Conservation (phyloP, 345 rosid species). For the Viola odorata region DNA sequence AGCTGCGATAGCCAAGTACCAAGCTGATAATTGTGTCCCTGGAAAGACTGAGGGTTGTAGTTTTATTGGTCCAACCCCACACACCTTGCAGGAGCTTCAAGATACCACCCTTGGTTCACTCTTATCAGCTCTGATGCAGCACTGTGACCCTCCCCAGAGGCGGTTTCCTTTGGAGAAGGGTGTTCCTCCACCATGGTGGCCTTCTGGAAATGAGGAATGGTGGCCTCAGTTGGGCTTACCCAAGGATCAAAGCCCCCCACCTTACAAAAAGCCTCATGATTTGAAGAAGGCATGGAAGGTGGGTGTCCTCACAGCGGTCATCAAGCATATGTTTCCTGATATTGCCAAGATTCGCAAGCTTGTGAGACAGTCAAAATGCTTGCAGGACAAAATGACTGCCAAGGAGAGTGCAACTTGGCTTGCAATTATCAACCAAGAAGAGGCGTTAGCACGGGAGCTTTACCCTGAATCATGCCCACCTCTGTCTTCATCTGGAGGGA, state of each 20-base stretch:
- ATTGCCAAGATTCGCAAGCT: conserved; percentile 68
- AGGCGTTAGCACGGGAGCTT: conserved; percentile 45
- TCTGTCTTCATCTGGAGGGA: conserved; percentile 42
- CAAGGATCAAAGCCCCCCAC: conserved; percentile 66
- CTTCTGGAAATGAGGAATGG: conserved; percentile 82
- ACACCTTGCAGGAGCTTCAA: conserved; percentile 86
- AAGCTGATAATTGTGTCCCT: conserved; percentile 47
- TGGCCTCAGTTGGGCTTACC: conserved; percentile 77
- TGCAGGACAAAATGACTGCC: conserved; percentile 95
- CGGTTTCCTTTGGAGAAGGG: conserved; percentile 80
- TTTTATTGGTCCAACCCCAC: conserved; percentile 55
- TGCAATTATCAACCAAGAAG: conserved; percentile 75
- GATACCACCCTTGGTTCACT: conserved; percentile 95
- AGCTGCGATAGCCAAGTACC: conserved; percentile 74
- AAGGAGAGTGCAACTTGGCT: conserved; percentile 92
- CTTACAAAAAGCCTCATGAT: conserved; percentile 98
- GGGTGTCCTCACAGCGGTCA: conserved; percentile 74
- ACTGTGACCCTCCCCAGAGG: conserved; percentile 92
- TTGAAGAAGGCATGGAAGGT: conserved; percentile 95
- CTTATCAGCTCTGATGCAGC: conserved; percentile 76
- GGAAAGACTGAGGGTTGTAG: conserved; percentile 48
- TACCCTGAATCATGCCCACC: conserved; percentile 58
- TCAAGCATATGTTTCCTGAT: conserved; percentile 80
- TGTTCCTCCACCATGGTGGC: conserved; percentile 96
- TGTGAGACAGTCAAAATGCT: conserved; percentile 75